A percentile compares a stretch with the other conserved stretches of the same genome.
These are phyloP conservation scores for Naganishia liquefaciens DNA, from an alignment of 1,284 basidiomycete species.

Conservation along the genomic window DNA sequence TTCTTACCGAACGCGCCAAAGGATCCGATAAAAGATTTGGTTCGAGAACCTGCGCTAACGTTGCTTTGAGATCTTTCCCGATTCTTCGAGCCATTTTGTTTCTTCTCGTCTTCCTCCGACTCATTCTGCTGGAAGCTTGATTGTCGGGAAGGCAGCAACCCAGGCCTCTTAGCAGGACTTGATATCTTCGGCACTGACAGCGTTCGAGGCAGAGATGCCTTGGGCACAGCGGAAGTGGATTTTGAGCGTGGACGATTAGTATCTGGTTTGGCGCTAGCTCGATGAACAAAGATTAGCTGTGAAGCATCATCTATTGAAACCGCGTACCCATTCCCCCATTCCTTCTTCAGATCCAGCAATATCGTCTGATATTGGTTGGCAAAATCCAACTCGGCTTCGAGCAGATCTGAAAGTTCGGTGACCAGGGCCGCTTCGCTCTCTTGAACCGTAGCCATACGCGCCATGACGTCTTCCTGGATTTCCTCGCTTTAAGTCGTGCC, in stretches of 20 bases:
- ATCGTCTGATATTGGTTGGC: constrained; percentile 70
- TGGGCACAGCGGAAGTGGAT: constrained; percentile 41
- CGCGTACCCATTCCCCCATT: constrained; percentile 66
- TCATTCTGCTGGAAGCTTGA: constrained; percentile 25
- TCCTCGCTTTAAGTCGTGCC: constrained; percentile 65
- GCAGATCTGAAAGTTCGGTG: constrained; percentile 63
- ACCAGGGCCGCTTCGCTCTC: constrained; percentile 71
- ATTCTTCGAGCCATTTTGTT: constrained; percentile 32
- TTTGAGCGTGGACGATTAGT: constrained; percentile 41
- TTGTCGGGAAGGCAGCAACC: constrained; percentile 7
- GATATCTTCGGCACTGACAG: constrained; percentile 9
- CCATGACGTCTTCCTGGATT: constrained; percentile 72
- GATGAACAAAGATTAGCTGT: neutral
- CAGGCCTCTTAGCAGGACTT: constrained; percentile 13
- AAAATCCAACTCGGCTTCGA: constrained; percentile 72
- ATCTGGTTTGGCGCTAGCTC: neutral
- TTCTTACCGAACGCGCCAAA: constrained; percentile 30
- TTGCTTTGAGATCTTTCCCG: constrained; percentile 30
- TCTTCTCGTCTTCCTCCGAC: constrained; percentile 43
- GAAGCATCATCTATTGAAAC: neutral
- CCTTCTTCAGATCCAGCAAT: constrained; percentile 64
- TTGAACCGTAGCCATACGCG: constrained; percentile 72
- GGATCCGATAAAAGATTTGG: constrained; percentile 42
- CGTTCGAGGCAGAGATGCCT: constrained; percentile 12
- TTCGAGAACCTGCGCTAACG: constrained; percentile 30